Evolutionary conservation across 2,329 filamentous ascomycete species (phyloP).

Genomic region (Neonectria punicea): DNA sequence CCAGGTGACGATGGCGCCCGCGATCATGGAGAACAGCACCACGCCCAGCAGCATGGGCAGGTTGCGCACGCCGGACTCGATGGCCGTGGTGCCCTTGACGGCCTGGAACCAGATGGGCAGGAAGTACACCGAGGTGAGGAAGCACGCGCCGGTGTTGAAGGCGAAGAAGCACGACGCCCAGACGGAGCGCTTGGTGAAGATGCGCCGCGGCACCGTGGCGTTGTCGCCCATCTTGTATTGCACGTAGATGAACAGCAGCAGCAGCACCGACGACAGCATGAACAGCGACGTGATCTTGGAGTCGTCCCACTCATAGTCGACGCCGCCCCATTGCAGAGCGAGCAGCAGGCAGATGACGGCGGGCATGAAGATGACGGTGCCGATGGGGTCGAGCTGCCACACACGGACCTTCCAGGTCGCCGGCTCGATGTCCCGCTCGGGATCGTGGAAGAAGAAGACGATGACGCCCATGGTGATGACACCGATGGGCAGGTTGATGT

Average conservation of each 20-base stretch:
- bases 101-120: slow-evolving; percentile 60
- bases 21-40: slow-evolving; percentile 47
- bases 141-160: slow-evolving; percentile 52
- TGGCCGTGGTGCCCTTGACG: slow-evolving; percentile 52
- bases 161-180: slow-evolving; percentile 49
- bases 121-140: slow-evolving; percentile 50
- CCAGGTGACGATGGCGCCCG: slow-evolving; percentile 49
- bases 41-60: slow-evolving; percentile 53
- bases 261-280: slow-evolving; percentile 46
- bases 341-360: slow-evolving; percentile 59
- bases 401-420: slow-evolving; percentile 39
- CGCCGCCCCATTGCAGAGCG: slow-evolving; percentile 62
- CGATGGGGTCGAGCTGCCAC: slow-evolving; percentile 45
- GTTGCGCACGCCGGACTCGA: slow-evolving; percentile 53
- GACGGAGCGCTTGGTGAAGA: slow-evolving; percentile 54
- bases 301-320: slow-evolving; percentile 46
- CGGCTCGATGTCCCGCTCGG: slow-evolving; percentile 38
- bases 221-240: slow-evolving; percentile 53
- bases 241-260: slow-evolving; percentile 50
- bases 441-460: slow-evolving; percentile 41
- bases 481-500: slow-evolving; percentile 54
- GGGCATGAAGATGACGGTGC: slow-evolving; percentile 47
- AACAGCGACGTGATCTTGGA: slow-evolving; percentile 44
- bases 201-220: slow-evolving; percentile 56
- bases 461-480: slow-evolving; percentile 48